Percentiles rank a stretch among this genome's conserved stretches.
These are phyloP conservation scores for Trichoderma asperelloides DNA, from an alignment of 495 filamentous ascomycete genomes.

Conservation along the genomic window DNA sequence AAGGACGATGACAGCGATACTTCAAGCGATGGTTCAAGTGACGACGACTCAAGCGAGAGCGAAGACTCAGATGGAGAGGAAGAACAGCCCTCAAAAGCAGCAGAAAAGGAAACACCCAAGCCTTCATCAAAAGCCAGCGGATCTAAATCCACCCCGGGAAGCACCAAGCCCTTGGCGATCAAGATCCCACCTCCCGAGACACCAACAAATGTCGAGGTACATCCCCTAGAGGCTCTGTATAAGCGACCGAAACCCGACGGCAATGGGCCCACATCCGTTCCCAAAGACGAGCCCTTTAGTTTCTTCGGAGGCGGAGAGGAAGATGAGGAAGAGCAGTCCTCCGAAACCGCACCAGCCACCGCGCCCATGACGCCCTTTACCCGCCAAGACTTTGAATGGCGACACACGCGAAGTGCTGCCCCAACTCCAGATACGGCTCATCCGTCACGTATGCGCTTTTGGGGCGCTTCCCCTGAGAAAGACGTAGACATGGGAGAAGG, in stretches of 20 bases:
- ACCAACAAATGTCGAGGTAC: slow-evolving; percentile 47
- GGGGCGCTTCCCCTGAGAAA: slow-evolving; percentile 27
- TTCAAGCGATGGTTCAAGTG: background rate
- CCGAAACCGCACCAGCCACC: slow-evolving; percentile 12
- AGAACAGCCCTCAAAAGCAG: background rate
- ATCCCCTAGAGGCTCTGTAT: slow-evolving; percentile 84
- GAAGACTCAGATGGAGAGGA: background rate
- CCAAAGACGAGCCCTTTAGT: slow-evolving; percentile 29
- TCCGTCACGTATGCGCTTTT: slow-evolving; percentile 44
- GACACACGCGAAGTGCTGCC: slow-evolving; percentile 71
- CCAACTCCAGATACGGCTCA: slow-evolving; percentile 93
- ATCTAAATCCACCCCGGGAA: background rate
- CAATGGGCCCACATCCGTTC: slow-evolving; percentile 12
- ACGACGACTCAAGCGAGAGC: slow-evolving; percentile 13
- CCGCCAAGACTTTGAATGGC: slow-evolving; percentile 62
- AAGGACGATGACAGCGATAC: background rate
- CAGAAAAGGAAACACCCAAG: slow-evolving; percentile 9
- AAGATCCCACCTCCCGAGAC: slow-evolving; percentile 31
- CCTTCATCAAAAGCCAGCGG: slow-evolving; percentile 12
- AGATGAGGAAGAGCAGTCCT: slow-evolving; percentile 37
- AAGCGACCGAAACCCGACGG: slow-evolving; percentile 51
- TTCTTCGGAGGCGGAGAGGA: slow-evolving; percentile 45
- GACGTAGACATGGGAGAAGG: slow-evolving; percentile 31
- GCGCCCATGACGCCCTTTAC: slow-evolving; percentile 74
- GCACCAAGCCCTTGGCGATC: slow-evolving; percentile 31